Base-by-base conservation (phyloP, 1,139 yeast species). In the Debaryomyces sp. region DNA sequence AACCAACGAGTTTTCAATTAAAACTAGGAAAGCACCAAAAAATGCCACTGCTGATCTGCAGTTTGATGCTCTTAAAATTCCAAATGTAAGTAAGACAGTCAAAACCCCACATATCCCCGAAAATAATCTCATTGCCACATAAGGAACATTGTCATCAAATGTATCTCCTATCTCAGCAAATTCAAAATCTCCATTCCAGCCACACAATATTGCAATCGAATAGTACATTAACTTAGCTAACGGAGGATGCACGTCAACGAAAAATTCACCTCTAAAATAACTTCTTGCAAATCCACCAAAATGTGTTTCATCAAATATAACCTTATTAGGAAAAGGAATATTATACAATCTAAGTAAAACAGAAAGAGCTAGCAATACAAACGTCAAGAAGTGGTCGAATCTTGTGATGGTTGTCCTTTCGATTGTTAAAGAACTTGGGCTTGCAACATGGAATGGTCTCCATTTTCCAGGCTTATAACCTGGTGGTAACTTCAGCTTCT, bases 221-320 rank as follows among this genome's bases (percentile, higher is more conserved):
- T 75, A 71, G 57, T 75, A 83, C 1, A 82, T 49, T 50, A 86
- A 57, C 40, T 80, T 73, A 5, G 71, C 78, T 38, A 86, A 66
- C 2, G 92, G 91, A 0, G 92, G 91, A 48, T 84, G 81, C 2
- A 77, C 73, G 54, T 81, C 87, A 15, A 84, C 60, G 58, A 81
- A 85, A 55, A 81, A 85, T 39, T 77, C 73, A n/a, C 90, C 89
- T 37, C 70, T 70, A 53, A 75, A 67, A 68, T 87, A 89, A 50
- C 79, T 76, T 49, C 61, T 51, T 2, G 65, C 67, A 52, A 63
- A 70, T 7, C 68, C 66, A 6, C 73, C 73, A 44, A 75, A 69
- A 64, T 86, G 91, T 44, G 85, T 91, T 67, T 94, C 99, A 72
- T 94, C 99, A 64, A 94, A 94, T 30, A 94, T 97, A 43, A 94